Base-by-base conservation (phyloP, 169 alveolate species). In the Plasmodium gallinaceum region DNA sequence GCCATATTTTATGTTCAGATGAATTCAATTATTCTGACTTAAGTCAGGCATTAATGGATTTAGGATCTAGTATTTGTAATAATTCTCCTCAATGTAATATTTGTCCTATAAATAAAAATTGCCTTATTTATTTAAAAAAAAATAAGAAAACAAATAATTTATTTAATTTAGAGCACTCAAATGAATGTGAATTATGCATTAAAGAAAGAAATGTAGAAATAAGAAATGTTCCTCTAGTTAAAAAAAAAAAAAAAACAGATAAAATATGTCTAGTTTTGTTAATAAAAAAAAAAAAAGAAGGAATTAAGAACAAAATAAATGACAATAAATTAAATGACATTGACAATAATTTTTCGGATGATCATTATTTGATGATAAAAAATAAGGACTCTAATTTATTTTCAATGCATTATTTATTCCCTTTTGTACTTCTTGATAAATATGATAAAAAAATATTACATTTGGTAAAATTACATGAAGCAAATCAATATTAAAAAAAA, bases 1-100 rank as follows among this genome's bases (percentile, higher is more conserved):
- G 83, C 52, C 24, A 68, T 9, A 58, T 80, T 37, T 68, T 80
- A 70, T 80, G 90, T 32, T 39, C 48, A 9, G 90, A 32, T 18
- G 88, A 58, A 16, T 62, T 42, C 32, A 72, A 64, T 58, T 65
- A 88, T 43, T 90, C 92, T 16, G 92, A 68, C 58, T 85, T 80
- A 26, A 70, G 74, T 54, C 93, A 92, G 69, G 95, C 95, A 6
- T 43, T 89, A 7, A 92, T 92, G 86, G 95, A 92, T 68, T 71
- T 92, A 42, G 95, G 95, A 22, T 92, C 95, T 18, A 88, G 93
- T 57, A 42, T 92, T 24, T 92, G 95, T 85, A 74, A 62, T 60
- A 68, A 68, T 22, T 24, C 88, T 26, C 95, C 95, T 22, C 74
- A 88, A 18, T 92, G 95, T 57, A 20, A 16, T 43, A 42, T 52